Base-by-base conservation (phyloP, 495 filamentous ascomycete genomes). In the Hypoxylon perforatum region DNA sequence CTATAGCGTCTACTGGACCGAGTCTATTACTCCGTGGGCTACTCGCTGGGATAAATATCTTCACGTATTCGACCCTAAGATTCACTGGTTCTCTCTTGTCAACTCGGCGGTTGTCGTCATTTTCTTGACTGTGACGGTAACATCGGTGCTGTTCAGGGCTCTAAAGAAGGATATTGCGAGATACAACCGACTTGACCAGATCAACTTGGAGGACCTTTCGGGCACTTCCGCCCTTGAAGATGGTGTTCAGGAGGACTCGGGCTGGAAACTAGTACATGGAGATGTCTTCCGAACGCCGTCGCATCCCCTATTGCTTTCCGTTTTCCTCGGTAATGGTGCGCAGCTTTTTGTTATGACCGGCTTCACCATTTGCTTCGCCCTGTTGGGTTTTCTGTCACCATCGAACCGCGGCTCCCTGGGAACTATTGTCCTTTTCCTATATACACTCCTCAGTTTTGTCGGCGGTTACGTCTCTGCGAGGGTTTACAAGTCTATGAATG, bases 331-430 rank as follows among this genome's bases (percentile, higher is more conserved):
- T 33, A 98, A 95, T 73, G 95, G 95, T 21, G 91, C 92, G 36
- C 95, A 99, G 78, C 85, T 99, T 11, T 97, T 98, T 75, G 93
- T 95, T 79, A 99, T 99, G 95, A 90, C 92, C 15, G 95, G 94
- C 28, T 89, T 91, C 60, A 97, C 96, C 46, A 97, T 99, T 71
- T 87, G 85, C 21, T 97, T 99, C 73, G 96, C 95, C 0, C 86
- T 98, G 12, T 84, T 99, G 30, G 95, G 95, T 61, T 96, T 99
- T 74, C 85, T 98, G 7, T 97, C 94, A 0, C 95, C 95, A 0
- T 93, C 92, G 14, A 97, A 96, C 75, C 93, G 95, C 67, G 95
- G 95, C 30, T 94, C 93, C 41, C 83, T 99, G 49, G 93, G 91
- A 18, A 96, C 92, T 9, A 92, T 93, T 50, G 94, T 95, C 81